A percentile compares a stretch with the other conserved stretches of the same genome.
phyloP scores from a whole-genome alignment of 2,329 filamentous ascomycete species.

The Fusarium sp. region DNA sequence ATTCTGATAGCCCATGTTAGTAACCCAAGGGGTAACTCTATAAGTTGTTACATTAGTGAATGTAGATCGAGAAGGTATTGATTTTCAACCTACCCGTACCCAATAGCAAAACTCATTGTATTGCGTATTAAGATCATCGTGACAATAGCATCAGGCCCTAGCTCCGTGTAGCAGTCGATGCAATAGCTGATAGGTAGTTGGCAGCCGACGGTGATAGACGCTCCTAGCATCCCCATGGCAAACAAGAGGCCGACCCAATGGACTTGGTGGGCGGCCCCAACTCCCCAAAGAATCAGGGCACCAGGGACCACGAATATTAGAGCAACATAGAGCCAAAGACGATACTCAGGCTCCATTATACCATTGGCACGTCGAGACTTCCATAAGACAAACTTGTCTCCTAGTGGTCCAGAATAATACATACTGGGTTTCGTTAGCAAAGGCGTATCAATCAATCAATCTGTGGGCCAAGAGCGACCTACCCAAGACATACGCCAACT shows the following conservation, averaged over 20 bases:
- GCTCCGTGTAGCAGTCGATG: background rate
- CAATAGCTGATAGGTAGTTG: background rate
- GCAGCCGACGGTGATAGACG: background rate
- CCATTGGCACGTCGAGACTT: background rate
- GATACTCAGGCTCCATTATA: background rate
- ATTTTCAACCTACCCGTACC: background rate
- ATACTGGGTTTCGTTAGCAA: background rate
- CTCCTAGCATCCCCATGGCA: background rate
- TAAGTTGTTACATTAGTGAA: background rate
- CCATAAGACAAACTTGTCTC: background rate
- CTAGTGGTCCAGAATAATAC: background rate
- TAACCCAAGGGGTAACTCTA: constrained; percentile 1
- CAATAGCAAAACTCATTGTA: background rate
- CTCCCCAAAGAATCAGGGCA: background rate
- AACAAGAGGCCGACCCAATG: background rate
- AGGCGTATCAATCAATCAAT: too few relatives aligned
- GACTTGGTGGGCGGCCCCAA: background rate
- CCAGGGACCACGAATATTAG: background rate
- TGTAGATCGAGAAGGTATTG: accelerated
- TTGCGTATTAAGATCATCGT: background rate
- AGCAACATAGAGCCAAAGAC: background rate
- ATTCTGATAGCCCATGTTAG: background rate
- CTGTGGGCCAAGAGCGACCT: too few relatives aligned
- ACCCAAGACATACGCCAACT: too few relatives aligned
- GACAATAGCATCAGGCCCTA: background rate